Percentiles rank a stretch among this genome's conserved stretches.
Conservation (phyloP, 2,329 filamentous ascomycete genomes). For the Epichloe bromicola region DNA sequence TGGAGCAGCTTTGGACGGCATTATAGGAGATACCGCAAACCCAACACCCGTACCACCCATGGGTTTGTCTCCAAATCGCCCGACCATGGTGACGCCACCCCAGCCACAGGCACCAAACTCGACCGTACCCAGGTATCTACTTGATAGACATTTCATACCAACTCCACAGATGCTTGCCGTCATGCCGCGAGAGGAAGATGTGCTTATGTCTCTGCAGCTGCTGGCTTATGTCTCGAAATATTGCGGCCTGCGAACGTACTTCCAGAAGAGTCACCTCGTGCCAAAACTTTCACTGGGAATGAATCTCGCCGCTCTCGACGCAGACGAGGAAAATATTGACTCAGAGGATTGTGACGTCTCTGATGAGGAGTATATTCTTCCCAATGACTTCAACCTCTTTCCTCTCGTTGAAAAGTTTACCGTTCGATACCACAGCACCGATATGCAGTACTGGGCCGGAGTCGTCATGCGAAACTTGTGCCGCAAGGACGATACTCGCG, state of each 20-base stretch:
- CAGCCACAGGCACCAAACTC: constrained; percentile 60
- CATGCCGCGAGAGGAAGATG: constrained; percentile 94
- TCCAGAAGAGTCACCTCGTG: constrained; percentile 88
- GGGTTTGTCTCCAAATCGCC: constrained; percentile 61
- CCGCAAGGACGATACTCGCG: constrained; percentile 89
- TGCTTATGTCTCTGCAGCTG: constrained; percentile 93
- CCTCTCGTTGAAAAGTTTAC: constrained; percentile 97
- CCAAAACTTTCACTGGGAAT: constrained; percentile 81
- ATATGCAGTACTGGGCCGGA: constrained; percentile 99
- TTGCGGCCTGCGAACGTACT: constrained; percentile 89
- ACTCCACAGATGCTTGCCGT: constrained; percentile 67
- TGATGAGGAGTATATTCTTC: constrained; percentile 77
- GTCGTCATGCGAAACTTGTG: constrained; percentile 98
- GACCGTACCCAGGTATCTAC: constrained; percentile 65
- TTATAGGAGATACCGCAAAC: constrained; percentile 60
- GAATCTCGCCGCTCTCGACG: constrained; percentile 69
- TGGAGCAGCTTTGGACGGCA: constrained; percentile 70
- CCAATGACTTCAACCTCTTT: constrained; percentile 97
- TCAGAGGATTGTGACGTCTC: constrained; percentile 41
- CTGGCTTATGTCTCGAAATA: constrained; percentile 98
- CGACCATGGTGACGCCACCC: constrained; percentile 55
- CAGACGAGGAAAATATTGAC: constrained; percentile 38
- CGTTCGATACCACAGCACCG: constrained; percentile 81
- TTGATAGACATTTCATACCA: constrained; percentile 58
- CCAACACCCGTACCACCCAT: constrained; percentile 53